Evolutionary conservation across 805 yeast species (phyloP).

Genomic region (Candida vartiovaarae): DNA sequence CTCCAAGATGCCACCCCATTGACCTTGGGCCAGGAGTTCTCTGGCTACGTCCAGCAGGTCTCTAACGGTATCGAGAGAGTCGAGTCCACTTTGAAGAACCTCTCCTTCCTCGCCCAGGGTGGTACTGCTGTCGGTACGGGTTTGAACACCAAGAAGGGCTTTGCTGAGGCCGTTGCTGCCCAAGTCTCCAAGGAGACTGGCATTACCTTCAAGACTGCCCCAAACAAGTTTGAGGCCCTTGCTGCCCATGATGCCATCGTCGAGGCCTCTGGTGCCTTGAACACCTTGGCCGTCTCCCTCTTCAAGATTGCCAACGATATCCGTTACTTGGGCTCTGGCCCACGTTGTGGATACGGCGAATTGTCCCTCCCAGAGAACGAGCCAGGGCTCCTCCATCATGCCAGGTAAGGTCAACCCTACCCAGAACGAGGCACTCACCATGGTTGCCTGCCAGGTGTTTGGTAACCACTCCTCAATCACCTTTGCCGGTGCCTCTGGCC

Average conservation of each 20-base stretch:
- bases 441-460: slow-evolving; percentile 96
- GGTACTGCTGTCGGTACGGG: slow-evolving; percentile 99
- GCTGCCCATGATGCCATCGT: slow-evolving; percentile 99
- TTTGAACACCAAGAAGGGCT: slow-evolving; percentile 87
- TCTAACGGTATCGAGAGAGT: slow-evolving; percentile 87
- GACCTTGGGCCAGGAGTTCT: slow-evolving; percentile 96
- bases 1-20: slow-evolving; percentile 98
- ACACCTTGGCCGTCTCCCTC: slow-evolving; percentile 88
- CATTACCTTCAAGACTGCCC: slow-evolving; percentile 85
- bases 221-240: slow-evolving; percentile 97
- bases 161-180: slow-evolving; percentile 79
- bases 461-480: slow-evolving; percentile 96
- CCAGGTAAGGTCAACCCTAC: slow-evolving; percentile 99
- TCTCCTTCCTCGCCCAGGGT: slow-evolving; percentile 91
- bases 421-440: slow-evolving; percentile 97
- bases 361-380: slow-evolving; percentile 93
- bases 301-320: slow-evolving; percentile 97
- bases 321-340: slow-evolving; percentile 97
- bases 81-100: slow-evolving; percentile 65
- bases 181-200: slow-evolving; percentile 85
- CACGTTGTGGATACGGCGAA: slow-evolving; percentile 99
- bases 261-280: slow-evolving; percentile 95
- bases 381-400: slow-evolving; percentile 99
- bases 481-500: slow-evolving; percentile 97
- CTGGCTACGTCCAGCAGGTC: slow-evolving; percentile 92